Conservation (phyloP, 2,329 filamentous ascomycete genomes). For the Aspergillus sergii region DNA sequence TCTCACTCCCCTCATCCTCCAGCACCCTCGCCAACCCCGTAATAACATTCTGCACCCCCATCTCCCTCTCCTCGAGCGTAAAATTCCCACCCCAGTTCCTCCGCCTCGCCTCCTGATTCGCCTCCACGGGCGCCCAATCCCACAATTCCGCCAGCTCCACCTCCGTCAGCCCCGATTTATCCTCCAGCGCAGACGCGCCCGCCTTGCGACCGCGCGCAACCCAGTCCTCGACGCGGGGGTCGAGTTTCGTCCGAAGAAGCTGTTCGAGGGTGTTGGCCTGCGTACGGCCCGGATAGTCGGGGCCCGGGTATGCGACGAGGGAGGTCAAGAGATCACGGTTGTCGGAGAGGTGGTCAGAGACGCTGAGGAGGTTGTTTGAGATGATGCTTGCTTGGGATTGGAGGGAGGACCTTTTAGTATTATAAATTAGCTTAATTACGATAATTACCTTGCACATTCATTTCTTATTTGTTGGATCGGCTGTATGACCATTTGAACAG, state of each 20-base stretch:
- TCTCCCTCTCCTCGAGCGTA: constrained; percentile 69
- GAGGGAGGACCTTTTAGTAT: constrained; percentile 62
- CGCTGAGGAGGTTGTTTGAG: constrained; percentile 67
- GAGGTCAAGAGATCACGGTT: constrained; percentile 69
- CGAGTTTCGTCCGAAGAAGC: constrained; percentile 80
- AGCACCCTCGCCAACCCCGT: constrained; percentile 67
- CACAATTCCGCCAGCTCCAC: constrained; percentile 62
- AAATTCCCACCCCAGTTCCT: constrained; percentile 66
- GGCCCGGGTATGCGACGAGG: constrained; percentile 74
- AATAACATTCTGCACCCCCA: constrained; percentile 68
- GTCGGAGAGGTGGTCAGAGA: constrained; percentile 66
- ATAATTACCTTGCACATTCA: not conserved
- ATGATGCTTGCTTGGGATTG: constrained; percentile 73
- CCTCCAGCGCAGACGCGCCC: constrained; percentile 13
- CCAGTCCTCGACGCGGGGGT: constrained; percentile 74
- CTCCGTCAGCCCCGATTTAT: constrained; percentile 38
- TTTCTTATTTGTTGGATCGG: not conserved
- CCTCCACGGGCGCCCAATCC: constrained; percentile 56
- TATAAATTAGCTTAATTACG: not conserved
- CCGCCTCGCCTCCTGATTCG: constrained; percentile 48
- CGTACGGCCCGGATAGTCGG: constrained; percentile 71
- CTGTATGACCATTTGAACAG: not conserved
- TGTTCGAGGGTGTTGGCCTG: constrained; percentile 65
- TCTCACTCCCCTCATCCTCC: constrained; percentile 55
- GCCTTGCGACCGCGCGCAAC: constrained; percentile 62